These are phyloP conservation scores for Zea luxurians DNA, from an alignment of 176 grass and related monocot genomes.

Conservation along the genomic window DNA sequence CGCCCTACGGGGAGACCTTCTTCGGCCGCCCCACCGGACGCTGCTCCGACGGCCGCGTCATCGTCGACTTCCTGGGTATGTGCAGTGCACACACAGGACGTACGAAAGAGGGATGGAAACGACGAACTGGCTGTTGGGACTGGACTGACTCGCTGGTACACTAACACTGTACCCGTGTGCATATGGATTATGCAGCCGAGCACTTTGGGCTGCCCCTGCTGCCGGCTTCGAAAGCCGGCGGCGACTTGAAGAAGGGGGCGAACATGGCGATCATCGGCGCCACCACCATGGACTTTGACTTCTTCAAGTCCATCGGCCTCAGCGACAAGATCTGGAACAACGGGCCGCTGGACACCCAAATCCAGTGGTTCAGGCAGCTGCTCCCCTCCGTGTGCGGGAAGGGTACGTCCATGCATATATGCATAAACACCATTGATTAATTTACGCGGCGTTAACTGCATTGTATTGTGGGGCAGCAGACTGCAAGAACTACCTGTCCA, in stretches of 20 bases:
- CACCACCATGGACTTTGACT: constrained; percentile 47
- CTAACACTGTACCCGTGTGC: too few relatives aligned
- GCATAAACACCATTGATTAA: too few relatives aligned
- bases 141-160: too few relatives aligned
- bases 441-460: too few relatives aligned
- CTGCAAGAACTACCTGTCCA: constrained; percentile 51
- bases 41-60: constrained; percentile 75
- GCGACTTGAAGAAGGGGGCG: constrained; percentile 62
- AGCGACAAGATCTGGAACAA: constrained; percentile 62
- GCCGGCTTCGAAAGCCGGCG: constrained; percentile 50
- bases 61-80: constrained; percentile 75
- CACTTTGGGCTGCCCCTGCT: constrained; percentile 54
- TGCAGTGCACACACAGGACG: too few relatives aligned
- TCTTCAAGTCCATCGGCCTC: constrained; percentile 59
- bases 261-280: constrained; percentile 75
- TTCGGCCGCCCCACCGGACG: constrained; percentile 74
- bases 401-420: not conserved
- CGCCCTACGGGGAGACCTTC: constrained; percentile 79
- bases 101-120: too few relatives aligned
- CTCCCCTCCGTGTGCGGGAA: constrained; percentile 53
- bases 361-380: constrained; percentile 65
- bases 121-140: too few relatives aligned
- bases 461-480: not conserved
- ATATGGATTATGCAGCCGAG: constrained; percentile 38
- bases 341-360: constrained; percentile 52